Percentiles rank a stretch among this genome's conserved stretches.
phyloP scores from a whole-genome alignment of 2,329 filamentous ascomycete species.

The Sclerotinia nivalis region DNA sequence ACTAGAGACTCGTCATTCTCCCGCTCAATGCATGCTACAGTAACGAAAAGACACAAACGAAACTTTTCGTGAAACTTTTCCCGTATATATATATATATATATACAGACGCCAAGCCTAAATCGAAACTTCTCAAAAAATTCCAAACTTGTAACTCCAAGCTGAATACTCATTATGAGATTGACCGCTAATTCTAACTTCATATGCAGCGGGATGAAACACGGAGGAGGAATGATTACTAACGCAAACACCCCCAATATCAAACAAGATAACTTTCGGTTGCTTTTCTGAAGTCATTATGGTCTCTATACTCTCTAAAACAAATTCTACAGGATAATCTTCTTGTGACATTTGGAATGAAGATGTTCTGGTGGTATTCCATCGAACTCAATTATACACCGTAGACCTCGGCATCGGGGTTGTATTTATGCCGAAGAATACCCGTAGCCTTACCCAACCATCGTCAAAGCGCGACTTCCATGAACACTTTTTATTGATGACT shows the following conservation, averaged over 20 bases:
- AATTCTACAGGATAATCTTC: conserved; percentile 38
- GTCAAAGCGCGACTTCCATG: neutral
- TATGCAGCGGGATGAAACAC: neutral
- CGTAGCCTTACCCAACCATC: neutral
- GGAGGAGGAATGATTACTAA: conserved; percentile 54
- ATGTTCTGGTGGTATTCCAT: neutral
- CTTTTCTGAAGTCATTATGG: conserved; percentile 46
- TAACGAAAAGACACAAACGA: neutral
- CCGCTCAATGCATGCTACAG: neutral
- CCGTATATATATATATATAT: too few species aligned
- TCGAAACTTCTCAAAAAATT: neutral
- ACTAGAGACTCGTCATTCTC: neutral
- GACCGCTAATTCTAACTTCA: neutral
- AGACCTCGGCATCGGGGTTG: conserved; percentile 13
- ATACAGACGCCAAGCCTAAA: neutral
- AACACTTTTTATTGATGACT: neutral
- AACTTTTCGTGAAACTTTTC: neutral
- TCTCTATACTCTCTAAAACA: conserved; percentile 38
- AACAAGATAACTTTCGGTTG: conserved; percentile 69
- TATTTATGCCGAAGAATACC: neutral
- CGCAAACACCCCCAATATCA: conserved; percentile 95
- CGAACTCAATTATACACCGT: neutral
- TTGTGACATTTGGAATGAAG: conserved; percentile 35
- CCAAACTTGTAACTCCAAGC: neutral
- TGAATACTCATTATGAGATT: neutral